Evolutionary conservation across 2,329 filamentous ascomycete species (phyloP), one percentile per base, ranked within the genome.

Genomic region (Claviceps maximensis): DNA sequence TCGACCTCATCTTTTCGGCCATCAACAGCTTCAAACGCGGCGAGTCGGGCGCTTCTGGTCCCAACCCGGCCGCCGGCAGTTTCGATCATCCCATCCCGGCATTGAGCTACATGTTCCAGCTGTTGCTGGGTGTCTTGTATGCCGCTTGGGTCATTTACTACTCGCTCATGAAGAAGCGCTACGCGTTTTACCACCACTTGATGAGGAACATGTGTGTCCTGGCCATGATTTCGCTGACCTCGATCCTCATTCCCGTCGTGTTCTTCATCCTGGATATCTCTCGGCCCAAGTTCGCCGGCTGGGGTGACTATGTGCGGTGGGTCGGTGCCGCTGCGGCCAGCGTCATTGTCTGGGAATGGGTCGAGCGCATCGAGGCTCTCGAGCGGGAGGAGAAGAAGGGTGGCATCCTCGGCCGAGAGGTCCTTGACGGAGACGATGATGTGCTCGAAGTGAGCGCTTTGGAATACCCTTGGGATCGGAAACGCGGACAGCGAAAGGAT

Each of bases 291-390:
- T 84, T 95, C 56, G 87, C 87, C 41, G 88, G 86, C 9, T 96
- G 90, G 90, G 90, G 90, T 63, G 90, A 95, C 63, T 96, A 95
- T 63, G 90, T 95, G 47, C 78, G 89, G 62, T 96, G 90, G 90
- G 90, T 95, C n/a, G 90, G 90, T 48, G 89, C 89, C 1, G 89
- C 90, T 0, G 89, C 89, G 1, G 90, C 90, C 29, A 95, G 89
- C 69, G 90, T 95, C n/a, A 87, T 95, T 23, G 90, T 96, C 2
- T 96, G 90, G 90, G 90, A 96, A 68, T 96, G 90, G 90, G 90
- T 96, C 3, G 90, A 96, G 68, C 80, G 90, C 27, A 96, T 96
- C 49, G 90, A 96, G 66, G 88, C 89, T 0, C 69, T 95, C 56
- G 90, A 96, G 71, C 81, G 90, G 59, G 89, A 95, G 66, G 89